Percentiles rank a stretch among this genome's conserved stretches.
Evolutionary conservation across 768 basidiomycete species (phyloP).

Genomic region (Termitomyces sp.): DNA sequence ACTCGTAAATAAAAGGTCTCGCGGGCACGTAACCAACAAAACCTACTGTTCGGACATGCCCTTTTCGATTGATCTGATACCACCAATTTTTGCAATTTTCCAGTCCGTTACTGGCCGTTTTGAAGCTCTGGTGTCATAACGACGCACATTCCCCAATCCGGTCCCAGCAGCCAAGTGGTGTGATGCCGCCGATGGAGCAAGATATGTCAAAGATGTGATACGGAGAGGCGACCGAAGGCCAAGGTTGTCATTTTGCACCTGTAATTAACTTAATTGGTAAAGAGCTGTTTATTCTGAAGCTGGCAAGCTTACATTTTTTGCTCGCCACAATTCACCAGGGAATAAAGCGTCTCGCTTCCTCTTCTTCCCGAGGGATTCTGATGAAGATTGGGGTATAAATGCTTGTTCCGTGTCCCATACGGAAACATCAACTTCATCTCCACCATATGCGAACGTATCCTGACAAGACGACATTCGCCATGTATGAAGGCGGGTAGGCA

Average conservation of each 20-base stretch:
- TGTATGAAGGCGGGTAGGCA: slow-evolving; percentile 65
- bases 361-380: slow-evolving; percentile 35
- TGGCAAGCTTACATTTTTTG: slow-evolving; percentile 64
- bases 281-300: neutral
- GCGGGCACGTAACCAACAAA: neutral
- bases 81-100: slow-evolving; percentile 56
- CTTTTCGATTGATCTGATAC: slow-evolving; percentile 51
- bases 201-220: slow-evolving; percentile 62
- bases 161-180: slow-evolving; percentile 69
- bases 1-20: slow-evolving; percentile 3
- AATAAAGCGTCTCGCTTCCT: slow-evolving; percentile 59
- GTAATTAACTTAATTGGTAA: neutral
- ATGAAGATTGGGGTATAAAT: slow-evolving; percentile 31
- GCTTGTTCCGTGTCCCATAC: slow-evolving; percentile 67
- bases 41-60: slow-evolving; percentile 64
- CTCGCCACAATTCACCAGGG: slow-evolving; percentile 77
- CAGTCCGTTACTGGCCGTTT: slow-evolving; percentile 68
- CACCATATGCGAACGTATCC: slow-evolving; percentile 71
- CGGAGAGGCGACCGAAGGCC: slow-evolving; percentile 75
- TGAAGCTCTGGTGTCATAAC: slow-evolving; percentile 71
- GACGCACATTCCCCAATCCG: slow-evolving; percentile 63
- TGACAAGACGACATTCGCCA: slow-evolving; percentile 55
- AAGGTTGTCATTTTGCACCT: slow-evolving; percentile 73
- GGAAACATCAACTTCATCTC: slow-evolving; percentile 82
- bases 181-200: slow-evolving; percentile 32